Base-by-base conservation (phyloP, 1,139 yeast genomes). In the Suhomyces bokatorum region DNA sequence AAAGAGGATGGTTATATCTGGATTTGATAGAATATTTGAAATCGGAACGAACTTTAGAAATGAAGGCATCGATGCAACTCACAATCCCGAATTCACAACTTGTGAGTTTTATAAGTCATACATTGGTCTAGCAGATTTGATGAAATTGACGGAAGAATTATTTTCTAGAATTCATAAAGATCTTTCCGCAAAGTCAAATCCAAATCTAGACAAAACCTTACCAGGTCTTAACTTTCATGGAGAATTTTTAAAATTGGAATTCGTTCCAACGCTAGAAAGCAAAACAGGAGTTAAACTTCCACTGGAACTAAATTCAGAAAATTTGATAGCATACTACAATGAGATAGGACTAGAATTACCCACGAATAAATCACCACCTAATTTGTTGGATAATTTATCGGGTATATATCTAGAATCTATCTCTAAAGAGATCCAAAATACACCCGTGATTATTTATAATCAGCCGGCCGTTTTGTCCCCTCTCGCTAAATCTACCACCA, bases 61-160 rank as follows among this genome's bases (percentile, higher is more conserved):
- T 59, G 99, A 93, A 66, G 97, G 98, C 5, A 75, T 91, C 37
- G 98, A 93, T 62, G 77, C 84, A 46, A 88, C 97, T 1, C 99
- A 93, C 62, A 93, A 93, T 68, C 97, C 97, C 0, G 99, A 93
- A 63, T 93, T 91, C 60, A 85, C 96, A 13, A 82, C 93, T 11
- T 90, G 97, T 68, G 99, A 93, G 64, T 90, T 91, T 60, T 93
- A 93, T 63, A 88, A 87, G 64, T 80, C 93, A 1, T 90, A 80
- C 57, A 85, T 91, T 4, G 76, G 77, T 41, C 73, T 91, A 39
- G 77, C 80, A 11, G 88, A 87, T 39, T 69, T 91, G 48, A 85
- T 89, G 75, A 49, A 50, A 1, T 58, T 85, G 35, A 85, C 96
- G 0, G 87, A 88, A 57, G 68, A 69, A 1, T 52, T 90, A 48